A percentile compares a stretch with the other conserved stretches of the same genome.
phyloP scores from a whole-genome alignment of 352 stramenopile species.

The Peronospora farinosa region DNA sequence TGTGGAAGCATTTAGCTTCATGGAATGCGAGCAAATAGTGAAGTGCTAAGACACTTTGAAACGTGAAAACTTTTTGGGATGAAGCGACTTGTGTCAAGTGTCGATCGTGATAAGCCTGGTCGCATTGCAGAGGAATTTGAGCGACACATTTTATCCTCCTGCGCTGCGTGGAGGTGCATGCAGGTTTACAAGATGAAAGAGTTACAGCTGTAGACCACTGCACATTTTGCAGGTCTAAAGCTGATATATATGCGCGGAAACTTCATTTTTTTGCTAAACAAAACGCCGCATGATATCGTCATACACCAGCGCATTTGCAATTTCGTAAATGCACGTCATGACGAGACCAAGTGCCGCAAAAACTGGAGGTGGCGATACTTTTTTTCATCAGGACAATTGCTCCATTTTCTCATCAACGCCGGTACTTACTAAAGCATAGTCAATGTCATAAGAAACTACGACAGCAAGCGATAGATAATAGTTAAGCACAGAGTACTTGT shows the following conservation, averaged over 20 bases:
- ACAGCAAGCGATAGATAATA: not conserved
- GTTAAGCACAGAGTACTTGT: not conserved
- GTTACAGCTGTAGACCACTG: slow-evolving; percentile 68
- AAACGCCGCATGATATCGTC: slow-evolving; percentile 77
- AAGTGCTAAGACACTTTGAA: slow-evolving; percentile 79
- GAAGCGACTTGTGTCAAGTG: slow-evolving; percentile 1
- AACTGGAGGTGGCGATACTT: slow-evolving; percentile 4
- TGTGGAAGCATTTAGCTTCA: slow-evolving; percentile 62
- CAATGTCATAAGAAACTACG: slow-evolving; percentile 1
- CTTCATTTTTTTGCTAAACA: slow-evolving; percentile 71
- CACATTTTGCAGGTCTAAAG: too few species aligned
- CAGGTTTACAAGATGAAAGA: slow-evolving; percentile 66
- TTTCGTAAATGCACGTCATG: slow-evolving; percentile 66
- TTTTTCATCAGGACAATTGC: slow-evolving; percentile 24
- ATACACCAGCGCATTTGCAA: slow-evolving; percentile 81
- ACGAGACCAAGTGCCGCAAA: slow-evolving; percentile 35
- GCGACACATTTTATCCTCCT: slow-evolving; percentile 40
- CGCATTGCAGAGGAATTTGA: slow-evolving; percentile 67
- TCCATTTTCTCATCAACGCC: slow-evolving; percentile 39
- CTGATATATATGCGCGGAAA: too few species aligned
- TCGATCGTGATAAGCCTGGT: slow-evolving; percentile 66
- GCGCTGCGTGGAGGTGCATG: slow-evolving; percentile 44
- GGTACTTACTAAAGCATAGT: slow-evolving; percentile 31
- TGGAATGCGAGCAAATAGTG: slow-evolving; percentile 72
- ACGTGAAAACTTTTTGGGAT: slow-evolving; percentile 57